Evolutionary conservation across 2,329 filamentous ascomycete species (phyloP), one percentile per base, ranked within the genome.

Genomic region (Fusarium subtropicale): DNA sequence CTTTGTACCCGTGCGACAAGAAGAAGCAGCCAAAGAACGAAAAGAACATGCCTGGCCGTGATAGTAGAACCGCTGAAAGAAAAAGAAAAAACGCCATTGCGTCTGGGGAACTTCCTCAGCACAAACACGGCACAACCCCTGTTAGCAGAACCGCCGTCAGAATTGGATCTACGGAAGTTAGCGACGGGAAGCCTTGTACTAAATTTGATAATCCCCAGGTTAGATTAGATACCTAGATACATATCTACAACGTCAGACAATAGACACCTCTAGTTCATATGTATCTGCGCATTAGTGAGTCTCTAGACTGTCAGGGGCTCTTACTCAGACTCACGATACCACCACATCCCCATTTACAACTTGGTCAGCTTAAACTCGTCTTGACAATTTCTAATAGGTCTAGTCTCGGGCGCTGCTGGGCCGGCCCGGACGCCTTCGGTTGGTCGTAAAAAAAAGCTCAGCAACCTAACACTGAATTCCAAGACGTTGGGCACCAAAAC

Each of bases 401-500:
- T 71, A 71, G 69, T 50, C 48, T 73, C 65, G 63, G 73, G 65
- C 64, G 61, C 61, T 71, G 58, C 65, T 74, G 69, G 71, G 58
- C 73, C 73, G 73, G 73, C 60, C 73, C 73, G 72, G 72, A 59
- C 63, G 57, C 62, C 57, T 61, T 66, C 63, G 60, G 53, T 64
- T 63, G 58, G 44, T 61, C 54, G 38, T 30, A 55, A 30, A 55
- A 56, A 57, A 58, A 62, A 59, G 61, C 62, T 57, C 68, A 67
- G 62, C 38, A 34, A 51, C 68, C 68, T 55, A 72, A 69, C 38
- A 46, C 44, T 64, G 38, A 66, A 42, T 48, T 59, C 50, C 53
- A 58, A 65, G 66, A 64, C 61, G 71, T 75, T 75, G 73, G 73
- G 73, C 73, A 75, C 64, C 73, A 75, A 74, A 68, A 64, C 55